Percentiles rank a stretch among this genome's conserved stretches.
Conservation (phyloP, 495 filamentous ascomycete species). For the Aspergillus funiculosus region DNA sequence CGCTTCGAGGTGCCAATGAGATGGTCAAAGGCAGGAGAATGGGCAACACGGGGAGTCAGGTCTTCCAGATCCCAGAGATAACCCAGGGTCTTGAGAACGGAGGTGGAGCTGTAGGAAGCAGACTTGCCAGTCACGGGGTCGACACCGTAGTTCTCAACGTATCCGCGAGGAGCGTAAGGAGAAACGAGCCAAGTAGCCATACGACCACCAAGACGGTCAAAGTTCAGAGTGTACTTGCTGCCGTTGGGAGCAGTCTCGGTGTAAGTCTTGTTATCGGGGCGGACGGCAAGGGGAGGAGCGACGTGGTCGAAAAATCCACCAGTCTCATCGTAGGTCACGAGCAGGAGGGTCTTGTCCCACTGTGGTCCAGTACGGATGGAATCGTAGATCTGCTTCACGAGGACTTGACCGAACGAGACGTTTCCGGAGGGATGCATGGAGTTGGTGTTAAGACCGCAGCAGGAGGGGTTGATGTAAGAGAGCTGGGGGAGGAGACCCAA, state of each 20-base stretch:
- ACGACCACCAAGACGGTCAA: conserved; percentile 44
- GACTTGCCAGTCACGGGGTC: conserved; percentile 6
- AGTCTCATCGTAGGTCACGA: conserved; percentile 48
- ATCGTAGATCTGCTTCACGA: conserved; percentile 48
- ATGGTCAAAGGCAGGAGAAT: conserved; percentile 10
- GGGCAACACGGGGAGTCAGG: conserved; percentile 5
- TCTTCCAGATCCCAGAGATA: conserved; percentile 8
- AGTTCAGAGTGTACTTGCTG: conserved; percentile 37
- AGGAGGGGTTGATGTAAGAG: conserved; percentile 48
- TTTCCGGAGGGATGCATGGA: conserved; percentile 45
- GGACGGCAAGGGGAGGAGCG: conserved; percentile 37
- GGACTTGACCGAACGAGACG: conserved; percentile 41
- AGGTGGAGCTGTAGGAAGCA: conserved; percentile 1
- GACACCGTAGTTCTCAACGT: conserved; percentile 7
- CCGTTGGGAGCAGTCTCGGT: conserved; percentile 39
- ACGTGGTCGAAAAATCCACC: conserved; percentile 49
- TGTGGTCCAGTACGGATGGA: conserved; percentile 40
- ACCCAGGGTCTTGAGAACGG: conserved; percentile 7
- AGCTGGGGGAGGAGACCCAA: conserved; percentile 40
- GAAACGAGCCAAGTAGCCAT: conserved; percentile 46
- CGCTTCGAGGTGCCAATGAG: neutral
- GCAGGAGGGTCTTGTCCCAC: conserved; percentile 44
- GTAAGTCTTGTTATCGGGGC: conserved; percentile 38
- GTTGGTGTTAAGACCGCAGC: conserved; percentile 41
- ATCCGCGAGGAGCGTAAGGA: conserved; percentile 23